A percentile compares a stretch with the other conserved stretches of the same genome.
phyloP scores from a whole-genome alignment of 2,329 filamentous ascomycete genomes.

The Neopestalotiopsis clavispora region DNA sequence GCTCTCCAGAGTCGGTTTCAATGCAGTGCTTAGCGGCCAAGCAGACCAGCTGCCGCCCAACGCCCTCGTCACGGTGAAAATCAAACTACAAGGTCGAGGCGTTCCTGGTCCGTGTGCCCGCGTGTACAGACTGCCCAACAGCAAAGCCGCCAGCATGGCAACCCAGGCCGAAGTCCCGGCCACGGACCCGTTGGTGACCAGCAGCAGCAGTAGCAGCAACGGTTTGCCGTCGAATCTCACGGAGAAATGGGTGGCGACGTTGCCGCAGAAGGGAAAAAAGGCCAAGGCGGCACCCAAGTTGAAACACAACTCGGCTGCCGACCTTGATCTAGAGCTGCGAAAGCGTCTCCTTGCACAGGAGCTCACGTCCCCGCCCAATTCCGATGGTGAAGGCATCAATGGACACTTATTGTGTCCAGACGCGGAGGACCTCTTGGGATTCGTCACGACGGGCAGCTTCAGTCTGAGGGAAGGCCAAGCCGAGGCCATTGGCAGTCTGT shows the following conservation, averaged over 20 bases:
- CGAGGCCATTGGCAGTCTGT: slow-evolving; percentile 75
- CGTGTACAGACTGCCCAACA: slow-evolving; percentile 80
- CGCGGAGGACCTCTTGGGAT: slow-evolving; percentile 81
- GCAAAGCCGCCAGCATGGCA: slow-evolving; percentile 17
- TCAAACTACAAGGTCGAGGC: slow-evolving; percentile 73
- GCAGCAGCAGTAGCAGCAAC: slow-evolving; percentile 19
- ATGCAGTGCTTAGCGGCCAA: slow-evolving; percentile 33
- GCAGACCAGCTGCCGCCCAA: slow-evolving; percentile 37
- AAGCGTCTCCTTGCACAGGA: slow-evolving; percentile 53
- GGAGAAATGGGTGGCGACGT: slow-evolving; percentile 72
- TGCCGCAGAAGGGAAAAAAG: slow-evolving; percentile 23
- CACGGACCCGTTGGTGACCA: slow-evolving; percentile 40
- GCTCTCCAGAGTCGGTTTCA: slow-evolving; percentile 42
- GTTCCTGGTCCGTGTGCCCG: slow-evolving; percentile 74
- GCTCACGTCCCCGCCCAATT: slow-evolving; percentile 48
- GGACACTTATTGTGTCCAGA: slow-evolving; percentile 73
- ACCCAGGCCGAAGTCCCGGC: slow-evolving; percentile 50
- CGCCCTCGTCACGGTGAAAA: slow-evolving; percentile 63
- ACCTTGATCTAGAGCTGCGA: slow-evolving; percentile 41
- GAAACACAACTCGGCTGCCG: slow-evolving; percentile 29
- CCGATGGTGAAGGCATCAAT: slow-evolving; percentile 44
- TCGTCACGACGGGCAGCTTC: slow-evolving; percentile 86
- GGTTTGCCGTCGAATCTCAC: slow-evolving; percentile 58
- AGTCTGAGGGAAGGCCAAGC: slow-evolving; percentile 78
- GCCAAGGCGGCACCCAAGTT: slow-evolving; percentile 32